Base-by-base conservation (phyloP, 1,139 yeast genomes). In the Zygosaccharomyces sapae region DNA sequence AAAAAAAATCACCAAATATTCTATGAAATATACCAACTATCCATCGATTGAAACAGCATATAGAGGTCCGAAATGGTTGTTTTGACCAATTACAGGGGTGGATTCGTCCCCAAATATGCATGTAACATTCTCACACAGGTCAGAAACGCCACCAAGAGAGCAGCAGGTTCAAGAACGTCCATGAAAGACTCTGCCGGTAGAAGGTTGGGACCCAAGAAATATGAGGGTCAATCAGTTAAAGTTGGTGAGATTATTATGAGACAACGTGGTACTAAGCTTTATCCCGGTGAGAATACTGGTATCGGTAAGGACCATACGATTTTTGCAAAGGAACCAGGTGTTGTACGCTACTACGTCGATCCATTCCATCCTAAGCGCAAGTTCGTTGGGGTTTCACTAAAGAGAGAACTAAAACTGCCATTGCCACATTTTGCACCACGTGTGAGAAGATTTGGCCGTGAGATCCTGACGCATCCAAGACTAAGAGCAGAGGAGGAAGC, bases 281-380 rank as follows among this genome's bases (percentile, higher is more conserved):
- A 82, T 62, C 97, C 98, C 0, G 98, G 98, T 38, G 95, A 86
- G 56, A 90, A 92, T 58, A 83, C 81, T 20, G 87, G 86, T 16
- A 86, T 92, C 54, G 98, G 98, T 55, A 83, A 80, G 57, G 98
- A 92, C 66, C 97, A 90, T 66, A 90, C 98, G 2, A 79, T 92
- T 33, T 89, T 76, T 69, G 97, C 98, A 2, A 65, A 75, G 39
- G 97, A 92, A 62, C 96, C 97, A 1, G 98, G 98, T 20, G 89
- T 74, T 66, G 97, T 92, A 41, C 79, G 95, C 55, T 92, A 80
- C 70, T 92, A 92, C 67, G 73, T 81, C 55, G 97, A 92, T 70
- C 98, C 98, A n/a, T 90, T 90, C 75, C 98, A 92, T 63, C 97
- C 97, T 38, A 79, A 81, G 63, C 80, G 97, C 67, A 85, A 84